phyloP scores from a whole-genome alignment of 164 flowering plant genomes.

The Dillenia suffruticosa region DNA sequence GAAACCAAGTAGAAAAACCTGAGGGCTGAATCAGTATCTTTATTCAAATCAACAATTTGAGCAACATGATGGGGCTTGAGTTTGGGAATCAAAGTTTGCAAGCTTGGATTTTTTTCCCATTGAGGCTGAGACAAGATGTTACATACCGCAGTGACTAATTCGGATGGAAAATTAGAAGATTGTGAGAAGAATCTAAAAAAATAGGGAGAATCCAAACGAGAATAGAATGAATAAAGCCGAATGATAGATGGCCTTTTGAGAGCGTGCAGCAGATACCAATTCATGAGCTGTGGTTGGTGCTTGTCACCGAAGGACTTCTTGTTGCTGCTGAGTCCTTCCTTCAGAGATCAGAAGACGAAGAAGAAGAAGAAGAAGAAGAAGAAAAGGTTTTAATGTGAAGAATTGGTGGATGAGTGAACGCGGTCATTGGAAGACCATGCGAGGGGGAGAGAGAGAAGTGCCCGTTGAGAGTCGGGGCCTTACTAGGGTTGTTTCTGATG shows the following conservation, averaged over 20 bases:
- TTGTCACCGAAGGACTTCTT: constrained; percentile 2
- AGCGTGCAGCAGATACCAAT: constrained; percentile 15
- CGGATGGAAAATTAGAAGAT: constrained; percentile 8
- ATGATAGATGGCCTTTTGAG: constrained; percentile 21
- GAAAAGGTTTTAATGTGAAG: background rate
- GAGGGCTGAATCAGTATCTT: constrained; percentile 30
- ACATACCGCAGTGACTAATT: constrained; percentile 35
- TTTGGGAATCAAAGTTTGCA: constrained; percentile 26
- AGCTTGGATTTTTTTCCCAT: constrained; percentile 42
- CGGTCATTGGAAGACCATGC: constrained; percentile 16
- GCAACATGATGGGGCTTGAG: constrained; percentile 49
- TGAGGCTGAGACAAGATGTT: constrained; percentile 23
- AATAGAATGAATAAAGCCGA: constrained; percentile 8
- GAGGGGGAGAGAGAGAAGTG: too few species aligned
- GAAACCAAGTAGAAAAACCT: constrained; percentile 65
- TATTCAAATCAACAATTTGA: constrained; percentile 32
- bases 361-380: background rate
- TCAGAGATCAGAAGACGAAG: background rate
- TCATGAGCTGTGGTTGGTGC: constrained; percentile 11
- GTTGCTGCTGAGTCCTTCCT: background rate
- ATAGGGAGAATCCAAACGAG: constrained; percentile 18
- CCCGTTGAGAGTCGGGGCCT: too few species aligned
- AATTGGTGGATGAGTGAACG: constrained; percentile 7
- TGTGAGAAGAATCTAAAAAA: constrained; percentile 26
- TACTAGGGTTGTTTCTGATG: too few species aligned